These are phyloP conservation scores for Metroxylon sagu DNA, from an alignment of 176 grass and related monocot genomes.

Conservation along the genomic window DNA sequence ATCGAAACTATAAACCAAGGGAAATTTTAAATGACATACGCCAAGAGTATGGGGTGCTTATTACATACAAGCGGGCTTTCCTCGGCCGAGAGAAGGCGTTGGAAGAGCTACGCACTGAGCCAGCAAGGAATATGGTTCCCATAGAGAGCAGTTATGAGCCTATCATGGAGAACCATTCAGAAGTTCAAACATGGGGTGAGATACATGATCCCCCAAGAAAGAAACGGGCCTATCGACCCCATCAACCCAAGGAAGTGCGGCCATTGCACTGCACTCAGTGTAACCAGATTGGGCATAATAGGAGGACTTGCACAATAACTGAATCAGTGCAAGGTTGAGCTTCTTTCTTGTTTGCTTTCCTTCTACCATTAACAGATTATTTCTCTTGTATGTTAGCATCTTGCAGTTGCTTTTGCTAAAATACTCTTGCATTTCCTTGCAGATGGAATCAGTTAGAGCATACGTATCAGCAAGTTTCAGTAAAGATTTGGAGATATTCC, in stretches of 20 bases:
- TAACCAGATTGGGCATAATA: slow-evolving; percentile 14
- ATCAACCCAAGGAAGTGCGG: slow-evolving; percentile 12
- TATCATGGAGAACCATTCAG: background rate
- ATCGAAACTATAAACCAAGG: slow-evolving; percentile 11
- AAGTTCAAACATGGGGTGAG: slow-evolving; percentile 3
- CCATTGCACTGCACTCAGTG: slow-evolving; percentile 7
- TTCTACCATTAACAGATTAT: background rate
- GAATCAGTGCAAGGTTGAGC: slow-evolving; percentile 1
- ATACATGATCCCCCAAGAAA: slow-evolving; percentile 13
- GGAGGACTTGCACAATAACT: background rate
- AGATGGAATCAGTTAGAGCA: no score
- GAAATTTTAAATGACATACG: slow-evolving; percentile 16
- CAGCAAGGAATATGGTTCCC: background rate
- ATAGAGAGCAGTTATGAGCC: background rate
- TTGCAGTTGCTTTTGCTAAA: no score
- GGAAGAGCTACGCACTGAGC: slow-evolving; percentile 3
- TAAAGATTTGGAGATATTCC: no score
- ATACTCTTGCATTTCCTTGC: no score
- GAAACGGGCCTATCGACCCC: background rate
- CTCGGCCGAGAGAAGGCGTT: slow-evolving; percentile 12
- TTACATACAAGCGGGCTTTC: slow-evolving; percentile 14
- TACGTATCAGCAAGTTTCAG: no score
- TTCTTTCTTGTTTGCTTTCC: background rate
- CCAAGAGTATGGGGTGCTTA: background rate
- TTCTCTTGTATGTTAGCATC: background rate